Percentiles rank a stretch among this genome's conserved stretches.
phyloP scores from a whole-genome alignment of 164 flowering plant species.

The Tetracentron sinense region DNA sequence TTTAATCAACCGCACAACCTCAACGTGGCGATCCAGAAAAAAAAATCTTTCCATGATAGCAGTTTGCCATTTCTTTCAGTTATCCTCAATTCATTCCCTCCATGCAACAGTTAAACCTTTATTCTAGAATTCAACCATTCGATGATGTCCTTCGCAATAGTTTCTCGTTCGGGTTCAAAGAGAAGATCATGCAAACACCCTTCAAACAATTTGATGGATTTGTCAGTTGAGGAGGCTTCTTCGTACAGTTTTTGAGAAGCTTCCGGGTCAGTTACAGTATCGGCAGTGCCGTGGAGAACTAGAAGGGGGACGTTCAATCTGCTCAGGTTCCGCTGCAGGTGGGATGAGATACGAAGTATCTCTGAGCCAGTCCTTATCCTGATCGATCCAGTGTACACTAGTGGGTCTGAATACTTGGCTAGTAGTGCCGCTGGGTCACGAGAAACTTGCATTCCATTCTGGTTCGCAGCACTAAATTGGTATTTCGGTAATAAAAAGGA shows the following conservation, averaged over 20 bases:
- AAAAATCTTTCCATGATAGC: not conserved
- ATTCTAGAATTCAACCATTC: constrained; percentile 65
- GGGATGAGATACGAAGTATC: constrained; percentile 58
- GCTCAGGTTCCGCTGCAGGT: constrained; percentile 53
- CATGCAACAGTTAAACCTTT: not conserved
- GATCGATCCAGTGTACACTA: constrained; percentile 80
- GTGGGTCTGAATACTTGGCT: constrained; percentile 85
- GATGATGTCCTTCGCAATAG: constrained; percentile 42
- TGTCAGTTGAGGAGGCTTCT: constrained; percentile 76
- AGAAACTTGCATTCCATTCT: constrained; percentile 59
- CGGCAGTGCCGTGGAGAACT: constrained; percentile 86
- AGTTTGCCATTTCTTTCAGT: not conserved
- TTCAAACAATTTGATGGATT: constrained; percentile 60
- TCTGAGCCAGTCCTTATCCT: constrained; percentile 76
- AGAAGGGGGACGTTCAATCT: constrained; percentile 55
- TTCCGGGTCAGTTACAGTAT: constrained; percentile 71
- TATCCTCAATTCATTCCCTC: not conserved
- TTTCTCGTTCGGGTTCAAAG: constrained; percentile 71
- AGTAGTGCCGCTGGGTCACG: constrained; percentile 74
- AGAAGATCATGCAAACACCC: constrained; percentile 83
- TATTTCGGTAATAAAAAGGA: constrained; percentile 62
- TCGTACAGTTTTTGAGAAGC: constrained; percentile 59
- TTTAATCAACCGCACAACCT: too few relatives aligned
- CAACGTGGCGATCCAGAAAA: not conserved
- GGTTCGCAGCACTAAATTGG: constrained; percentile 62